A percentile compares a stretch with the other conserved stretches of the same genome.
Evolutionary conservation across 1,284 basidiomycete species (phyloP).

Genomic region (Xerocomus nothofagi): DNA sequence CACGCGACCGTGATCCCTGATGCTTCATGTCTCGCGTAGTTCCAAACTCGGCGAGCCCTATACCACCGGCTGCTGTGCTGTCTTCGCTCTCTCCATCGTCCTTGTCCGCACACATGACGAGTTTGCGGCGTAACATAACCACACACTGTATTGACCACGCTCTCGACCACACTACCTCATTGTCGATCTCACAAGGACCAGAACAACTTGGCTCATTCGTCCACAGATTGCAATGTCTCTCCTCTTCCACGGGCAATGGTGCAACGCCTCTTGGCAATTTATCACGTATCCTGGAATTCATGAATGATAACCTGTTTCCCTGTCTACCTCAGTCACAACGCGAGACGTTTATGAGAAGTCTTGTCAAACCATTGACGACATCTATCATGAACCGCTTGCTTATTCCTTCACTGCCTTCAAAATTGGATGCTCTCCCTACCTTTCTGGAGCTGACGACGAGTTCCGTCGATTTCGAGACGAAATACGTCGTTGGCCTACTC

Average conservation of each 20-base stretch:
- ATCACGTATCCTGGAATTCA: conserved; percentile 53
- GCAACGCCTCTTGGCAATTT: conserved; percentile 50
- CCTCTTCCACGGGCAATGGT: conserved; percentile 44
- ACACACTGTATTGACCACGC: conserved; percentile 59
- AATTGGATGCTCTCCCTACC: conserved; percentile 52
- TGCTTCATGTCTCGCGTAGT: conserved; percentile 41
- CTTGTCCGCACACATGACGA: conserved; percentile 54
- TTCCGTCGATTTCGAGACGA: conserved; percentile 64
- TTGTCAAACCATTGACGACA: conserved; percentile 56
- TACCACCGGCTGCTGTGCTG: conserved; percentile 57
- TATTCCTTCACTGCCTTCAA: conserved; percentile 63
- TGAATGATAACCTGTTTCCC: conserved; percentile 54
- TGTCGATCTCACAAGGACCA: conserved; percentile 39
- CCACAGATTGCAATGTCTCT: conserved; percentile 47
- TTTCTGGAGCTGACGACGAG: conserved; percentile 59
- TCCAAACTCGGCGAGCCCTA: conserved; percentile 49
- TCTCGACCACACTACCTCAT: conserved; percentile 50
- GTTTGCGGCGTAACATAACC: conserved; percentile 64
- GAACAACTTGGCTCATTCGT: conserved; percentile 31
- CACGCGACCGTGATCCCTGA: neutral
- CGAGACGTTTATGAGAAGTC: conserved; percentile 47
- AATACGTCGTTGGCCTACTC: conserved; percentile 50
- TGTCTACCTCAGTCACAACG: conserved; percentile 50
- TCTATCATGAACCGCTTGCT: conserved; percentile 67
- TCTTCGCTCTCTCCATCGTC: conserved; percentile 57